Percentiles rank a stretch among this genome's conserved stretches.
Conservation (phyloP, 2,329 filamentous ascomycete genomes). For the Trematosphaeria pertusa region DNA sequence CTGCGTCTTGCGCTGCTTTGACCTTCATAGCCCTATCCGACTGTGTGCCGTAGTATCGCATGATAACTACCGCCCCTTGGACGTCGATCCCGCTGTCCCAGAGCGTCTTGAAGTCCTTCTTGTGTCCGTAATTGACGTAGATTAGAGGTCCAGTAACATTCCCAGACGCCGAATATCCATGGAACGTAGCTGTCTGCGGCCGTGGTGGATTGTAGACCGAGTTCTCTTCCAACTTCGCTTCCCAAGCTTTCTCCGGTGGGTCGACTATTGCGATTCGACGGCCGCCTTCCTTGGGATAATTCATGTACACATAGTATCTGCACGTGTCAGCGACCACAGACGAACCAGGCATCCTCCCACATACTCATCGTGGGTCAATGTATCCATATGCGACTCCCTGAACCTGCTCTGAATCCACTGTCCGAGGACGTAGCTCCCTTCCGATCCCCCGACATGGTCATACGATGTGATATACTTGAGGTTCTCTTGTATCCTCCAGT, state of each 20-base stretch:
- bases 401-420: slow-evolving; percentile 85
- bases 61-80: slow-evolving; percentile 81
- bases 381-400: slow-evolving; percentile 73
- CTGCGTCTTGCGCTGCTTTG: slow-evolving; percentile 85
- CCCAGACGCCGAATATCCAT: slow-evolving; percentile 86
- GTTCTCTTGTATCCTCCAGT: slow-evolving; percentile 68
- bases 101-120: slow-evolving; percentile 79
- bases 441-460: slow-evolving; percentile 91
- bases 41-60: slow-evolving; percentile 79
- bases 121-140: slow-evolving; percentile 90
- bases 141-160: slow-evolving; percentile 86
- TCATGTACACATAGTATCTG: slow-evolving; percentile 83
- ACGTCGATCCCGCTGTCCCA: slow-evolving; percentile 74
- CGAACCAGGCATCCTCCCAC: slow-evolving; percentile 13
- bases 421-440: slow-evolving; percentile 87
- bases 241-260: slow-evolving; percentile 73
- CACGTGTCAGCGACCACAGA: slow-evolving; percentile 19
- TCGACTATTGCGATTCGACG: slow-evolving; percentile 82
- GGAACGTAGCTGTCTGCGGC: slow-evolving; percentile 77
- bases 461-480: slow-evolving; percentile 80
- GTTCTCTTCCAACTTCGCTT: slow-evolving; percentile 83
- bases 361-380: slow-evolving; percentile 73
- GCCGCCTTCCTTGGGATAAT: slow-evolving; percentile 82
- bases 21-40: slow-evolving; percentile 80
- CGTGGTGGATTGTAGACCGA: slow-evolving; percentile 66